These are phyloP conservation scores for Sclerotinia minor DNA, from an alignment of 2,329 filamentous ascomycete species.

Conservation along the genomic window DNA sequence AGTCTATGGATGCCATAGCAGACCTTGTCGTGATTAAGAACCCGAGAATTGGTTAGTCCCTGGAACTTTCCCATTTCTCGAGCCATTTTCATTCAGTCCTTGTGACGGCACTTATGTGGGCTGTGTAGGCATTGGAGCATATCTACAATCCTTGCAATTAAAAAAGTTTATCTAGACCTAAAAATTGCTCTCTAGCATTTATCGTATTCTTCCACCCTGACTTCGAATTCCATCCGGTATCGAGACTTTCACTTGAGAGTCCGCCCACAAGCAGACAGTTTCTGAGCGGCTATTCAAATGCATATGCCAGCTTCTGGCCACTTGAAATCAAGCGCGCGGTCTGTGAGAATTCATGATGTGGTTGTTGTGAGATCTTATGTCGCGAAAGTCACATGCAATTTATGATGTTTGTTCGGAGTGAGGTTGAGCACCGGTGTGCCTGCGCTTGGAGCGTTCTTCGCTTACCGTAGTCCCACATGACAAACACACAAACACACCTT, in stretches of 20 bases:
- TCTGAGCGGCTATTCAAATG: background rate
- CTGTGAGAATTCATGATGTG: background rate
- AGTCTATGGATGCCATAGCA: background rate
- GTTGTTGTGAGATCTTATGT: background rate
- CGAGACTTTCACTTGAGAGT: background rate
- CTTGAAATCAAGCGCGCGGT: background rate
- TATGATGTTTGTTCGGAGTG: background rate
- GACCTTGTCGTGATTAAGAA: background rate
- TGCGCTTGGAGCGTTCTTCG: background rate
- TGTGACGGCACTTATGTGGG: no score
- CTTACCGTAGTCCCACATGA: background rate
- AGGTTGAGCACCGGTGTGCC: background rate
- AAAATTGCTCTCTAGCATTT: background rate
- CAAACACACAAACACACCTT: no score
- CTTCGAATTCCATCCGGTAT: no score
- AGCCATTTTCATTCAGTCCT: background rate
- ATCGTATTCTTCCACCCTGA: background rate
- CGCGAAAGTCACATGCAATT: background rate
- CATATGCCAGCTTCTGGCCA: background rate
- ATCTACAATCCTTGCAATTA: no score
- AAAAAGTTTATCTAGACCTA: no score
- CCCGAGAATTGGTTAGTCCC: no score
- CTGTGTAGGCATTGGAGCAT: no score
- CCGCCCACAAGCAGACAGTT: background rate
- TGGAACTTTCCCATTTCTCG: background rate